Evolutionary conservation across 2,329 filamentous ascomycete genomes (phyloP).

Genomic region (Pyrenochaeta sp.): DNA sequence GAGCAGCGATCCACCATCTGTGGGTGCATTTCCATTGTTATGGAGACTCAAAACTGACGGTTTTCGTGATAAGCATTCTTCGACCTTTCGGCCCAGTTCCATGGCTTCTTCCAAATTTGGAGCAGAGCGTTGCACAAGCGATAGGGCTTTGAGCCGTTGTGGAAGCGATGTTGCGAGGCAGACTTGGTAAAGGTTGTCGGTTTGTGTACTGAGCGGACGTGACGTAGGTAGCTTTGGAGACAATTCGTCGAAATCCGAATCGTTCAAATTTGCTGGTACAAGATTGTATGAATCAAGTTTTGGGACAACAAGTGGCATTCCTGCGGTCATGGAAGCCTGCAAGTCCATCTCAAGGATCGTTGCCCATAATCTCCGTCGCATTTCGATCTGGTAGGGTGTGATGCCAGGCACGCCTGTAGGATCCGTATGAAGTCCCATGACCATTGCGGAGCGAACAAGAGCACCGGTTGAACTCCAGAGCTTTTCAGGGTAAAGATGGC

Average conservation of each 20-base stretch:
- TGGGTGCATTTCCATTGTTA: neutral
- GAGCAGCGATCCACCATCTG: constrained; percentile 14
- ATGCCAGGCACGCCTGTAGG: constrained; percentile 45
- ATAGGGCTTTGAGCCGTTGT: constrained; percentile 21
- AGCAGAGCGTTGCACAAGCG: constrained; percentile 20
- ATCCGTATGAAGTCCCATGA: constrained; percentile 53
- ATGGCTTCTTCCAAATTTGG: constrained; percentile 18
- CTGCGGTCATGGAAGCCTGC: constrained; percentile 27
- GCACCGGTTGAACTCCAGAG: constrained; percentile 42
- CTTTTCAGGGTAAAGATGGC: constrained; percentile 18
- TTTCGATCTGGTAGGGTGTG: constrained; percentile 44
- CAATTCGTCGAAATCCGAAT: constrained; percentile 23
- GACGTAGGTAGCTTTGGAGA: constrained; percentile 13
- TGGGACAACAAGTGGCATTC: constrained; percentile 23
- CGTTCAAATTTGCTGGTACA: constrained; percentile 25
- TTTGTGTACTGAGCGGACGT: constrained; percentile 12
- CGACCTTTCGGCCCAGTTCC: constrained; percentile 13
- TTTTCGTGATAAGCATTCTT: constrained; percentile 16
- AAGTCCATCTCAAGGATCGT: constrained; percentile 53
- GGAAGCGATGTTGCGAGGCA: constrained; percentile 23
- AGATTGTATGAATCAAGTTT: constrained; percentile 14
- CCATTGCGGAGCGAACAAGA: constrained; percentile 51
- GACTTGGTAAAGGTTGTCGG: constrained; percentile 27
- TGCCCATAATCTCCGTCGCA: constrained; percentile 55
- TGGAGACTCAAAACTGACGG: constrained; percentile 15